Base-by-base conservation (phyloP, 352 stramenopile species). In the Phytopythium delawarense region DNA sequence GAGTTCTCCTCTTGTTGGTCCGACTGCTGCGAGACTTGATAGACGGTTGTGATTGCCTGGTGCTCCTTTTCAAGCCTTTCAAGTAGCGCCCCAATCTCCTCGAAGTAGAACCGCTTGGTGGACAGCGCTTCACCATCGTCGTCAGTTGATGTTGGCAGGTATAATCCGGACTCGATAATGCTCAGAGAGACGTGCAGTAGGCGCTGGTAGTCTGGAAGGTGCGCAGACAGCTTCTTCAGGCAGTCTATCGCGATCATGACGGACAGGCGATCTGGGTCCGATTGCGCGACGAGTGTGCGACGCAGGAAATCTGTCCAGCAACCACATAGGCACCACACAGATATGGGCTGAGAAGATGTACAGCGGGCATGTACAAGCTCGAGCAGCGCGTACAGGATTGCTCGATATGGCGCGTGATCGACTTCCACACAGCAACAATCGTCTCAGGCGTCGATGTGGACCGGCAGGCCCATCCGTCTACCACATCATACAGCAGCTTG, bases 201-300 rank as follows among this genome's bases (percentile, higher is more conserved):
- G 7, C 78, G 81, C 23, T 67, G 71, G 65, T 90, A 90, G n/a
- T 76, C 70, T 50, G 84, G 84, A 2, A 93, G 69, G 18, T 64
- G 70, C 1, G 67, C 32, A 0, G 81, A 65, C 34, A 93, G 66
- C 21, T 88, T 84, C 46, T 77, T 79, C 20, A 93, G 61, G 58
- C 84, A 93, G 50, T 93, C 81, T 56, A 93, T 68, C 4, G 84
- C 84, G 45, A 93, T 88, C 3, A 71, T 57, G n/a, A 86, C 66
- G 0, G 84, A 89, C 2, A 87, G 2, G 7, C 67, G 32, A 50
- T 93, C 69, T 0, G 81, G 79, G 37, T 89, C 66, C 16, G 66
- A 52, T 5, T 60, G 71, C 9, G 70, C 25, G 13, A 88, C 68
- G 2, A 90, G 70, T 30, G 79, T 81, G 32, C 75, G 70, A 18